Base-by-base conservation (phyloP, 768 basidiomycete species). In the Suillus plorans region DNA sequence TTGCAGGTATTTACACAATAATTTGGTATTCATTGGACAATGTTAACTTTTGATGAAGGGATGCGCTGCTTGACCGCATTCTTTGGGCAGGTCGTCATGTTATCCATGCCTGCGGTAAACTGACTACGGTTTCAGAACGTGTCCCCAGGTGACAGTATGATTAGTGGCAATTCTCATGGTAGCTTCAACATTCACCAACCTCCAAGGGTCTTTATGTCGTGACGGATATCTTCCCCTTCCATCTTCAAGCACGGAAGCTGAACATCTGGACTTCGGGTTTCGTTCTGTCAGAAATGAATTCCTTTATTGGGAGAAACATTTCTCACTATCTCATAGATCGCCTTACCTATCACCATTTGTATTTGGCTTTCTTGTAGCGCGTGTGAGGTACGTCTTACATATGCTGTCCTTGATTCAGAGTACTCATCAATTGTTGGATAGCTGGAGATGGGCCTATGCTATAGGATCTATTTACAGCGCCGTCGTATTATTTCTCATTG, bases 191-290 rank as follows among this genome's bases (percentile, higher is more conserved):
- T 31, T 37, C 2, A 5, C 4, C 31, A 41, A 41, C 5, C 58
- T 25, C 16, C 49, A 44, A 81, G 80, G 82, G 82, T 49, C 69
- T 84, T 1, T 82, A 79, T 66, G 72, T 82, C 36, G 78, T 85
- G 63, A 81, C 80, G 34, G 84, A 85, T 64, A 76, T 86, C 49
- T 85, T 77, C 68, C 84, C 84, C 6, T 86, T 85, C 73, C 84
- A 85, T 62, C 76, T 83, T 13, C 84, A 85, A 65, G 83, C 83
- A 5, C 76, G 81, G 31, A 84, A 82, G 74, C 73, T 84, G 36
- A 84, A 83, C 60, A 63, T 84, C 25, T 85, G 85, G 85, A 84
- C 85, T 1, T 76, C 82, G 63, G 85, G 84, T 0, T 84, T 85
- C 71, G 74, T 86, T 56, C 68, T 75, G 75, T 25, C 86, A 85